Conservation (phyloP, 257 asterid genomes). For the Nemophila menziesii region DNA sequence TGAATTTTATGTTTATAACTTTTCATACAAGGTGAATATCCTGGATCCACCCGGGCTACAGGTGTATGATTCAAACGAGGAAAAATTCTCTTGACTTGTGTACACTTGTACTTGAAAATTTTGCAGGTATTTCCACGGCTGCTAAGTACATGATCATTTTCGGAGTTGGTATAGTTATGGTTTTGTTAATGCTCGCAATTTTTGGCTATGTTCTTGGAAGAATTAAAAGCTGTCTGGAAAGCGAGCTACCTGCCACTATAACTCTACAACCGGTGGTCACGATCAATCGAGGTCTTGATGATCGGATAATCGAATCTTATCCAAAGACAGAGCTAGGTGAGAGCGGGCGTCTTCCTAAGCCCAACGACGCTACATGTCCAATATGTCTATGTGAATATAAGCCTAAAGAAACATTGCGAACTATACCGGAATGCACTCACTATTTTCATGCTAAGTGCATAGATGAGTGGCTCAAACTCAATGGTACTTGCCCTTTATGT, state of each 20-base stretch:
- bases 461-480: constrained; percentile 80
- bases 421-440: constrained; percentile 79
- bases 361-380: constrained; percentile 44
- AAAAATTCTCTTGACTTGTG: too few species aligned
- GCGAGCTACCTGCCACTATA: not conserved
- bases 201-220: constrained; percentile 18
- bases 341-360: constrained; percentile 50
- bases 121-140: constrained; percentile 28
- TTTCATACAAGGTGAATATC: too few species aligned
- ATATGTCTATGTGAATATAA: constrained; percentile 64
- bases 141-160: constrained; percentile 27
- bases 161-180: constrained; percentile 34
- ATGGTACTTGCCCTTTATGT: constrained; percentile 72
- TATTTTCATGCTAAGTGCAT: constrained; percentile 57
- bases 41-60: too few species aligned
- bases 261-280: constrained; percentile 4
- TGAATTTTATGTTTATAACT: too few species aligned
- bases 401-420: constrained; percentile 51
- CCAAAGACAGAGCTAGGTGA: constrained; percentile 62
- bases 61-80: too few species aligned
- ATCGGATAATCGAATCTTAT: constrained; percentile 53
- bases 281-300: constrained; percentile 37
- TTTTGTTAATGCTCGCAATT: constrained; percentile 27
- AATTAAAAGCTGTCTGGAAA: not conserved
- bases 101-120: too few species aligned